Conservation (phyloP, 2,329 filamentous ascomycete genomes). For the Sporothrix pallida region DNA sequence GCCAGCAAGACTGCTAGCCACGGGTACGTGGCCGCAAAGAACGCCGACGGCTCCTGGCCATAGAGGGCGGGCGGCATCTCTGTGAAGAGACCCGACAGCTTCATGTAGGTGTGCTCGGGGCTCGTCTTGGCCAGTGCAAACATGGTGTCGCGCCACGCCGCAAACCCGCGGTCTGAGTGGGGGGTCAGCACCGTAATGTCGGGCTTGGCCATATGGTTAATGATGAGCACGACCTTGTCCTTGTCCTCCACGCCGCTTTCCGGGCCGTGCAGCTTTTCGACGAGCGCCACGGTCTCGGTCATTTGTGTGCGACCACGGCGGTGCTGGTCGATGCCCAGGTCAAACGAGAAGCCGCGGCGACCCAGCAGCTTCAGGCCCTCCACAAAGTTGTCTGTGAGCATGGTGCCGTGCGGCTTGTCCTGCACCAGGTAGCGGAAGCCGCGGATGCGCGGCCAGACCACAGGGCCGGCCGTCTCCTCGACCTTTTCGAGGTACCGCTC, state of each 20-base stretch:
- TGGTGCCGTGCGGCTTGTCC: constrained; percentile 70
- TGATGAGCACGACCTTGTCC: constrained; percentile 68
- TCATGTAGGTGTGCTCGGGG: constrained; percentile 72
- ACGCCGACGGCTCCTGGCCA: constrained; percentile 56
- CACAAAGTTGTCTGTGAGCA: constrained; percentile 68
- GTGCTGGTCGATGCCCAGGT: constrained; percentile 82
- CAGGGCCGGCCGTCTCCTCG: constrained; percentile 64
- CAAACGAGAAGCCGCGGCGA: constrained; percentile 71
- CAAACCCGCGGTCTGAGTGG: constrained; percentile 61
- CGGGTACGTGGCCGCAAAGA: constrained; percentile 68
- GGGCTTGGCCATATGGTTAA: constrained; percentile 91
- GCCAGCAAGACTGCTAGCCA: constrained; percentile 76
- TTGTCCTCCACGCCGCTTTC: constrained; percentile 57
- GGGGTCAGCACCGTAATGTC: constrained; percentile 70
- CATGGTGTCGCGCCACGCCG: constrained; percentile 73
- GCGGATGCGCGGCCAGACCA: constrained; percentile 70
- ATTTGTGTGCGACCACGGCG: constrained; percentile 76
- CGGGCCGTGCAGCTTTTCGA: constrained; percentile 66
- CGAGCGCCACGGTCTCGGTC: constrained; percentile 72
- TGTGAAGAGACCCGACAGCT: constrained; percentile 85
- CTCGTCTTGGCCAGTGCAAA: constrained; percentile 67
- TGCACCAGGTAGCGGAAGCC: constrained; percentile 87
- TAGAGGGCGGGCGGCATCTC: constrained; percentile 70
- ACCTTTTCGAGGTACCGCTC: constrained; percentile 68
- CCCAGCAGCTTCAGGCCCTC: constrained; percentile 70